These are phyloP conservation scores for Oidiodendron maius DNA, from an alignment of 495 filamentous ascomycete genomes.

Conservation along the genomic window DNA sequence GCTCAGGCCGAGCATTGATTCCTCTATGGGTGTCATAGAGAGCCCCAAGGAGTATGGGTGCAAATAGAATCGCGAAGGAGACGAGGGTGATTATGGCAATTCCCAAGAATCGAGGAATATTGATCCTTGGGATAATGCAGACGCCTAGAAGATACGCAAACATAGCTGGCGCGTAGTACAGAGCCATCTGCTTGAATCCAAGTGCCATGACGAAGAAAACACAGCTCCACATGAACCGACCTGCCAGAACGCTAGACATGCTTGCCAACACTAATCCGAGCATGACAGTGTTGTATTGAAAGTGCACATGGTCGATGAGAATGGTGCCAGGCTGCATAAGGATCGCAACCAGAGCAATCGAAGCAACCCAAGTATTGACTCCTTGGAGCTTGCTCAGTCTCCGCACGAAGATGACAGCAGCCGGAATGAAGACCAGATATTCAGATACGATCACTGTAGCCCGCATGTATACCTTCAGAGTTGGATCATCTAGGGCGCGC, in stretches of 20 bases:
- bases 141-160: constrained; percentile 87
- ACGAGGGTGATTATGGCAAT: constrained; percentile 67
- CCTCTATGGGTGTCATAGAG: constrained; percentile 52
- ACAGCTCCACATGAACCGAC: constrained; percentile 77
- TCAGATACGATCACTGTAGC: constrained; percentile 85
- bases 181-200: constrained; percentile 97
- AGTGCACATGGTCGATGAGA: constrained; percentile 95
- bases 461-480: constrained; percentile 91
- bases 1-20: constrained; percentile 39
- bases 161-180: constrained; percentile 90
- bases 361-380: constrained; percentile 68
- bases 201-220: constrained; percentile 92
- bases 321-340: constrained; percentile 90
- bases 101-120: constrained; percentile 60
- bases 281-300: constrained; percentile 99
- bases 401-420: constrained; percentile 75
- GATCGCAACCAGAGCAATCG: constrained; percentile 81
- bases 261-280: constrained; percentile 80
- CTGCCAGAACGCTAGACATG: constrained; percentile 81
- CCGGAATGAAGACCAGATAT: constrained; percentile 83
- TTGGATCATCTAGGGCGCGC: constrained; percentile 70
- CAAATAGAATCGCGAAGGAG: constrained; percentile 68
- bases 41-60: constrained; percentile 65
- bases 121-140: constrained; percentile 70
- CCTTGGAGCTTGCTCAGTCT: constrained; percentile 65